phyloP scores from a whole-genome alignment of 352 stramenopile species.

The Aphanomyces cochlioides region DNA sequence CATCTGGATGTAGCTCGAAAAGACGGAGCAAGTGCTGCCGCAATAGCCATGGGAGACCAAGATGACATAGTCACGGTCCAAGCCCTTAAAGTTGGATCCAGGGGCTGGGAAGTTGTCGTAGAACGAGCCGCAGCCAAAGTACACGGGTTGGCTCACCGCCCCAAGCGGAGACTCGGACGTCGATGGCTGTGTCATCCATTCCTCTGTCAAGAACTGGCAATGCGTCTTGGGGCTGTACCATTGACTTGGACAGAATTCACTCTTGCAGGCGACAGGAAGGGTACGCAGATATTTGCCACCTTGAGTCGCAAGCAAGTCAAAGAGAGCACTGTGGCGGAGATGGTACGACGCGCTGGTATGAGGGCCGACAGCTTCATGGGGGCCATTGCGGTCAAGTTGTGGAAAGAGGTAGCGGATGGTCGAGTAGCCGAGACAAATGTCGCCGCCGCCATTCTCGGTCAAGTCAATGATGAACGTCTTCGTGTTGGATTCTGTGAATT shows the following conservation, averaged over 20 bases:
- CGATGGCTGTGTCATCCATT: slow-evolving; percentile 7
- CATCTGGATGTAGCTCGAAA: slow-evolving; percentile 29
- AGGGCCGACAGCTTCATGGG: slow-evolving; percentile 17
- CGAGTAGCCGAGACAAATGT: slow-evolving; percentile 27
- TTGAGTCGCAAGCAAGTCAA: slow-evolving; percentile 15
- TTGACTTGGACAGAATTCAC: slow-evolving; percentile 21
- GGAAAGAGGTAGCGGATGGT: slow-evolving; percentile 30
- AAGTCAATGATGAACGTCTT: slow-evolving; percentile 25
- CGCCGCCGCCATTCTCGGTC: slow-evolving; percentile 24
- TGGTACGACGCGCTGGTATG: slow-evolving; percentile 24
- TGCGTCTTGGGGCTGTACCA: slow-evolving; percentile 19
- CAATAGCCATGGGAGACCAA: slow-evolving; percentile 29
- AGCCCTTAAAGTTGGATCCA: slow-evolving; percentile 12
- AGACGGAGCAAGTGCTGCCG: slow-evolving; percentile 30
- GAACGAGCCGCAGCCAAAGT: slow-evolving; percentile 21
- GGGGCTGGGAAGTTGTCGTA: slow-evolving; percentile 21
- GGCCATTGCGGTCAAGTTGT: slow-evolving; percentile 11
- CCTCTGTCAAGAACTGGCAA: slow-evolving; percentile 14
- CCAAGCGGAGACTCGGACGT: not conserved
- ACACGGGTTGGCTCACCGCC: slow-evolving; percentile 17
- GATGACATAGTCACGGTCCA: slow-evolving; percentile 15
- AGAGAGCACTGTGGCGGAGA: slow-evolving; percentile 2
- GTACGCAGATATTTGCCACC: not conserved
- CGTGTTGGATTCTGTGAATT: not conserved
- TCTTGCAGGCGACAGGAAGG: not conserved